phyloP scores from a whole-genome alignment of 345 rosid genomes.

The Eucalyptus marginata region DNA sequence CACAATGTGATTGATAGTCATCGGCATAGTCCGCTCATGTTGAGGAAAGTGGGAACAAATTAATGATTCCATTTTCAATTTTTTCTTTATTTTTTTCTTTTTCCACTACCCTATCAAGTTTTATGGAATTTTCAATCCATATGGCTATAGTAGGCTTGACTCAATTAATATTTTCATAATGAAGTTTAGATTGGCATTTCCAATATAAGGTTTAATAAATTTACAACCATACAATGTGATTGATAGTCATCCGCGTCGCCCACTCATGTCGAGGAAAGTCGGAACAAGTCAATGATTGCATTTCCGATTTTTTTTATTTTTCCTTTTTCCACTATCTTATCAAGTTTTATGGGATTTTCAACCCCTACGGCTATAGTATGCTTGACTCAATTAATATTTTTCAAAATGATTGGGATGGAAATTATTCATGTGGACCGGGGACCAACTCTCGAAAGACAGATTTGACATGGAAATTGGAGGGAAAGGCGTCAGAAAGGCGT shows the following conservation, averaged over 20 bases:
- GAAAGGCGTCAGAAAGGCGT: not conserved
- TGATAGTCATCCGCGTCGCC: not conserved
- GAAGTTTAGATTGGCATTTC: not conserved
- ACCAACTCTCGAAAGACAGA: not conserved
- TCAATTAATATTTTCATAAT: not conserved
- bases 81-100: not conserved
- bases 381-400: not conserved
- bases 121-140: not conserved
- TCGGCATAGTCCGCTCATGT: rapidly evolving
- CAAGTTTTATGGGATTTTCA: not conserved
- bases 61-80: not conserved
- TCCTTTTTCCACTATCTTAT: not conserved
- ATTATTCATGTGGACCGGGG: not conserved
- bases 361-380: not conserved
- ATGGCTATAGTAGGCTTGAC: not conserved
- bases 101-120: not conserved
- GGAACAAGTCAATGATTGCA: not conserved
- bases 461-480: not conserved
- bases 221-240: not conserved
- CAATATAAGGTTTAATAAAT: not conserved
- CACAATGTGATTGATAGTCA: not conserved
- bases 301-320: not conserved
- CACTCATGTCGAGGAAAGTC: rapidly evolving
- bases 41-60: not conserved
- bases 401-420: not conserved